Base-by-base conservation (phyloP, 2,329 filamentous ascomycete genomes). In the Didymella sp. region DNA sequence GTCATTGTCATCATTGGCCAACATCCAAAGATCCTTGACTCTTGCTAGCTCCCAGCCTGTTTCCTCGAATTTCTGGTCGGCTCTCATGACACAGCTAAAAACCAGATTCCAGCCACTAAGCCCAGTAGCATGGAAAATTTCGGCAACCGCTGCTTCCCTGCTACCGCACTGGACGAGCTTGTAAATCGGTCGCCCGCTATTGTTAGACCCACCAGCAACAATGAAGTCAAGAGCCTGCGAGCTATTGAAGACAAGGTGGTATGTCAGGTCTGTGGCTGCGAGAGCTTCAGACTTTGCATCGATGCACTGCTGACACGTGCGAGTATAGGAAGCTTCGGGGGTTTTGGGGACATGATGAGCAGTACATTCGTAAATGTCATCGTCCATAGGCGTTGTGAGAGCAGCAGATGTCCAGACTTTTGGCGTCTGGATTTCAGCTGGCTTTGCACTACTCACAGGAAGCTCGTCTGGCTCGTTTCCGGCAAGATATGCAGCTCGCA, bases 91-190 rank as follows among this genome's bases (percentile, higher is more conserved):
- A 30, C 73, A 76, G 19, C 68, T 69, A 30, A 75, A 76, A 0
- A 60, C 66, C 2, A 75, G 37, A 31, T 63, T 73, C 68, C 68
- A 74, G 1, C 73, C 73, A 28, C 70, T 67, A 9, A 68, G 47
- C 2, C 72, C 71, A 6, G 67, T 52, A 2, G 66, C 60, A 46
- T 73, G 69, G 44, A 72, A 75, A 0, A 67, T 64, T 45, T 75
- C 71, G 0, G 68, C 58, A 2, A 60, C 57, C 0, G 73, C 73
- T 12, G 67, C 69, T 21, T 74, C 71, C 6, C 73, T 64, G 46
- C 70, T 72, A 4, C 73, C 72, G 40, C 69, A 75, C 31, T 63
- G 70, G 37, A 72, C 44, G 6, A 75, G 30, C 40, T 65, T 74
- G 63, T 71, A 74, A 4, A 74, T 70, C 22, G 64, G 60, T 12